Base-by-base conservation (phyloP, 2,329 filamentous ascomycete species). In the Ophiocordyceps camponoti-rufipedis region DNA sequence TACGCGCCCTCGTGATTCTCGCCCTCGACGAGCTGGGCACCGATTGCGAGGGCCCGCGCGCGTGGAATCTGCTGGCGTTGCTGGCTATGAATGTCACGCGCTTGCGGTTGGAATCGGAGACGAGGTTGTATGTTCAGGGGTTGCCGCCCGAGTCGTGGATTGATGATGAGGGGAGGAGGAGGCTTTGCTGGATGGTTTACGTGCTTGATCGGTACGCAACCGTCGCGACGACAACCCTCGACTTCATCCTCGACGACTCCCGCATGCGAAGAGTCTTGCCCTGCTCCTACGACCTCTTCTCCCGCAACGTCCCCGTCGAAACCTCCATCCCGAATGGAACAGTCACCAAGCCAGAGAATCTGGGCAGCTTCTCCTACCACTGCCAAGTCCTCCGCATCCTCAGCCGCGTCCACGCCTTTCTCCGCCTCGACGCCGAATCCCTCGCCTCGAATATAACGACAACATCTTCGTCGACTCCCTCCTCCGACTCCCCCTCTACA, bases 101-200 rank as follows among this genome's bases (percentile, higher is more conserved):
- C 35, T 58, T 67, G 5, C 58, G 61, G 2, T 51, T 68, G 4
- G 62, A 58, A 44, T 57, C 64, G 6, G 65, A 68, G 46, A 63
- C 51, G 44, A 61, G 60, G 16, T 58, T 64, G 1, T 63, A 60
- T 41, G 51, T 68, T 18, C 9, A 41, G 10, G 16, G 10, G 8
- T 13, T 18, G n/a, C n/a, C 16, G 8, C 64, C 65, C 1, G 58
- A 61, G 13, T 65, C 64, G 1, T 68, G 64, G 63, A 65, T 68
- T 28, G 65, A 68, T 44, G 65, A 68, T 28, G 65, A 68, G 48
- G 62, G 65, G 6, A 54, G 65, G 2, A 52, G 65, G 4, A 57
- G 65, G 2, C 52, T 67, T 0, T 66, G 62, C 44, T 68, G 65
- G 65, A 66, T 68, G 61, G 62, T 67, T 0, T 68, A 67, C 43